Evolutionary conservation across 2,329 filamentous ascomycete species (phyloP), one percentile per base, ranked within the genome.

Genomic region (Xylaria sp.): DNA sequence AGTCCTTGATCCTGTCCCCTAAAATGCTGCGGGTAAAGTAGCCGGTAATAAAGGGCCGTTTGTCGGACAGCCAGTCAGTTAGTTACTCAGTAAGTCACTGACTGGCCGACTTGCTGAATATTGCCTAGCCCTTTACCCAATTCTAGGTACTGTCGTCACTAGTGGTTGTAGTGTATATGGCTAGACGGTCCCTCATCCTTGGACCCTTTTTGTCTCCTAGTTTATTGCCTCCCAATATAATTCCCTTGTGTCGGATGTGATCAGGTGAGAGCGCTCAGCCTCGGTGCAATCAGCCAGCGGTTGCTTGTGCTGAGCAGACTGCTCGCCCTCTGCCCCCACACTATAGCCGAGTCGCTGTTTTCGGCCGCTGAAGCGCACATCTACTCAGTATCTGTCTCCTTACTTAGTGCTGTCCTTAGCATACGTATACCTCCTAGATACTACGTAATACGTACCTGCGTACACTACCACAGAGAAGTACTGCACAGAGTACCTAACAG

Each of bases 231-330:
- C 51, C 50, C 66, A 32, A 40, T 51, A 40, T 57, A 47, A 23
- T 62, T 57, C 59, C 63, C 61, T 68, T 69, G 60, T 66, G 44
- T 60, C 68, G 61, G 61, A 69, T 62, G 48, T 71, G 68, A 64
- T 71, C 70, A 71, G 68, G 70, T 70, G 70, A 70, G 60, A 23
- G 63, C 70, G 65, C 70, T 66, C 65, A 71, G 70, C 70, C 70
- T 71, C 70, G 65, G 68, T 44, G 65, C 68, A 42, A 61, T 51
- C 57, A 65, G 50, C 70, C 65, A 66, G 55, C 61, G 37, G 51
- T 25, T 54, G 57, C 62, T 51, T n/a, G n/a, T n/a, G n/a, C n/a
- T n/a, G n/a, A n/a, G n/a, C n/a, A n/a, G n/a, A n/a, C n/a, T n/a
- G n/a, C n/a, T 18, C 37, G 25, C 18, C 35, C 27, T 55, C 57